Evolutionary conservation across 768 basidiomycete species (phyloP).

Genomic region (Omphalotus guepiniiformis): DNA sequence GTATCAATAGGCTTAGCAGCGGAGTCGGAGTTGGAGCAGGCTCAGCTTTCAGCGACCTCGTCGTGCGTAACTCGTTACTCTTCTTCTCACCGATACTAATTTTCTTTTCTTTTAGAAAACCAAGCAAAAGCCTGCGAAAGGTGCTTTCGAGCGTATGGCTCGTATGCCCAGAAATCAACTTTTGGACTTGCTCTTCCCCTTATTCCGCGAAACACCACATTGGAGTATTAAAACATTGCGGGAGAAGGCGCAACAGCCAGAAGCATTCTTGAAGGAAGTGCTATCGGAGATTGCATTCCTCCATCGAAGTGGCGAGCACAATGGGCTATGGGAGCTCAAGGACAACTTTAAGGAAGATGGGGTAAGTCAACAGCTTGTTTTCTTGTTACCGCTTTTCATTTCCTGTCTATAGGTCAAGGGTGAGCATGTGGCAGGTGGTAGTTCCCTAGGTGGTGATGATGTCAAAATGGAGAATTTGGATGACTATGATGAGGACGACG

Average conservation of each 20-base stretch:
- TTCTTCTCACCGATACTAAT: neutral
- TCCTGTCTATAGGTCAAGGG: constrained; percentile 35
- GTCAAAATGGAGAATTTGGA: constrained; percentile 51
- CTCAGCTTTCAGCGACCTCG: constrained; percentile 57
- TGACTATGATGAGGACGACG: constrained; percentile 54
- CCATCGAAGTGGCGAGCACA: constrained; percentile 76
- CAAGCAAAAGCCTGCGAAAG: constrained; percentile 64
- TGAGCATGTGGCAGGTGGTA: constrained; percentile 40
- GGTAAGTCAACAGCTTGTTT: constrained; percentile 30
- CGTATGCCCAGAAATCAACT: constrained; percentile 62
- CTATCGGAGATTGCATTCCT: constrained; percentile 71
- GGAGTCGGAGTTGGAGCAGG: constrained; percentile 60
- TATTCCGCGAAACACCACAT: constrained; percentile 65
- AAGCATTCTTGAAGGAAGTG: constrained; percentile 82
- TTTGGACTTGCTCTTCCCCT: constrained; percentile 12
- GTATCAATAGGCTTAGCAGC: constrained; percentile 74
- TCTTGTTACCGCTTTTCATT: constrained; percentile 3
- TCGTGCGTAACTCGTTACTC: too few relatives aligned
- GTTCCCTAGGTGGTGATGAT: constrained; percentile 25
- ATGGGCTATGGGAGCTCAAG: constrained; percentile 77
- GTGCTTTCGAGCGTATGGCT: constrained; percentile 83
- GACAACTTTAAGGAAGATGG: constrained; percentile 65
- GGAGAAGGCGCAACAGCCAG: constrained; percentile 81
- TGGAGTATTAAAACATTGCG: constrained; percentile 79
- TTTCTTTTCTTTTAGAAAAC: constrained; percentile 42